Percentiles rank a stretch among this genome's conserved stretches.
Evolutionary conservation across 2,329 filamentous ascomycete species (phyloP).

Genomic region (Xylariaceae sp.): DNA sequence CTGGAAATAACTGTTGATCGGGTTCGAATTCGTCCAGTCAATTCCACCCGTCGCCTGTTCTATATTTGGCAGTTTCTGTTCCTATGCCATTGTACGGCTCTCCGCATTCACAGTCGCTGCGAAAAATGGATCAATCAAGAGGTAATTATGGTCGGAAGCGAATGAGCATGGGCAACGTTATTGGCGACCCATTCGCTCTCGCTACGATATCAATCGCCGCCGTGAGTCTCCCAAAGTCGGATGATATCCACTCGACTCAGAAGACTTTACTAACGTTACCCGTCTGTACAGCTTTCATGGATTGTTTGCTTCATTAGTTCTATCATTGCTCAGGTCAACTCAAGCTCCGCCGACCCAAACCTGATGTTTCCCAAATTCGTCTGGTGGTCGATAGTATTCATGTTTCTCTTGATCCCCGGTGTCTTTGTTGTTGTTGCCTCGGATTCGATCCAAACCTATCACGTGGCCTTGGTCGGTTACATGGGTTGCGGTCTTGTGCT

Average conservation of each 20-base stretch:
- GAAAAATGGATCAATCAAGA: conserved; percentile 73
- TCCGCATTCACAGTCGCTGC: conserved; percentile 65
- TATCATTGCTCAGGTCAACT: conserved; percentile 62
- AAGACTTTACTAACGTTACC: conserved; percentile 3
- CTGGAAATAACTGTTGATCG: conserved; percentile 11
- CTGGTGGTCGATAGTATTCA: conserved; percentile 89
- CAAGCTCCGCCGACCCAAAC: conserved; percentile 32
- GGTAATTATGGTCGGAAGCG: conserved; percentile 48
- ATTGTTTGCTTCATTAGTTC: conserved; percentile 85
- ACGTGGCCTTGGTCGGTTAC: conserved; percentile 87
- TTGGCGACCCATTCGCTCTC: conserved; percentile 93
- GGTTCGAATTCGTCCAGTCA: conserved; percentile 8
- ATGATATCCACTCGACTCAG: not conserved
- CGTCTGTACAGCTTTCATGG: conserved; percentile 73
- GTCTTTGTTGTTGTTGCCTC: conserved; percentile 79
- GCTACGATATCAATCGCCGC: conserved; percentile 87
- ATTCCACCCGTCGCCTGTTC: conserved; percentile 18
- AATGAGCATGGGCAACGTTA: conserved; percentile 80
- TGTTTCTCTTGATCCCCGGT: conserved; percentile 74
- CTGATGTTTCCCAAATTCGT: conserved; percentile 72
- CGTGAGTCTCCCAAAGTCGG: conserved; percentile 52
- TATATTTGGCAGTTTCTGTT: conserved; percentile 27
- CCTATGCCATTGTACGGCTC: conserved; percentile 73
- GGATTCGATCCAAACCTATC: conserved; percentile 79
- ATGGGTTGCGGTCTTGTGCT: conserved; percentile 77